Conservation (phyloP, 768 basidiomycete species). For the Naganishia kalamii region DNA sequence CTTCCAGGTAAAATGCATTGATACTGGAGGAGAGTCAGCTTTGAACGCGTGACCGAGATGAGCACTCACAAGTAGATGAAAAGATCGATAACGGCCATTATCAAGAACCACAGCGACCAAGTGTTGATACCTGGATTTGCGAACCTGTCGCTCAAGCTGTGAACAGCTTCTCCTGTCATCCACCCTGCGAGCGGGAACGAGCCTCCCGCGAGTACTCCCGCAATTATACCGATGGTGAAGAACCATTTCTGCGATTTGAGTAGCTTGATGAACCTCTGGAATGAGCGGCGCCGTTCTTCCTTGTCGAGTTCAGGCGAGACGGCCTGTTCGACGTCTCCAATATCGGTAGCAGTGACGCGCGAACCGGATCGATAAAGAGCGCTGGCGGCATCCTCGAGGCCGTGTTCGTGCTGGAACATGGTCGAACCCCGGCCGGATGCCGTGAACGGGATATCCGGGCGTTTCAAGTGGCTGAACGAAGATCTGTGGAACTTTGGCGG, state of each 20-base stretch:
- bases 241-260: conserved; percentile 25
- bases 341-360: background rate
- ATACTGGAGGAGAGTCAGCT: conserved; percentile 1
- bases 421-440: background rate
- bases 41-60: background rate
- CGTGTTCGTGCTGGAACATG: background rate
- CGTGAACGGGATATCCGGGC: background rate
- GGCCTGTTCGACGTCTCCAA: background rate
- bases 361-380: background rate
- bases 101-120: conserved; percentile 41
- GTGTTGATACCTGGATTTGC: conserved; percentile 25
- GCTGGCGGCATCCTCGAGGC: background rate
- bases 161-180: conserved; percentile 36
- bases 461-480: background rate
- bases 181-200: conserved; percentile 36
- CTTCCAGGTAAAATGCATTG: conserved; percentile 33
- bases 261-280: conserved; percentile 14
- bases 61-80: conserved; percentile 20
- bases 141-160: conserved; percentile 22
- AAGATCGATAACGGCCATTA: conserved; percentile 33
- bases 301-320: background rate
- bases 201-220: conserved; percentile 29
- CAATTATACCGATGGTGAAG: conserved; percentile 24
- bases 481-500: background rate
- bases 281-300: conserved; percentile 21